Evolutionary conservation across 371 early-diverging fungal genomes (phyloP), one percentile per base, ranked within the genome.

Genomic region (Rhizomucor pusillus): DNA sequence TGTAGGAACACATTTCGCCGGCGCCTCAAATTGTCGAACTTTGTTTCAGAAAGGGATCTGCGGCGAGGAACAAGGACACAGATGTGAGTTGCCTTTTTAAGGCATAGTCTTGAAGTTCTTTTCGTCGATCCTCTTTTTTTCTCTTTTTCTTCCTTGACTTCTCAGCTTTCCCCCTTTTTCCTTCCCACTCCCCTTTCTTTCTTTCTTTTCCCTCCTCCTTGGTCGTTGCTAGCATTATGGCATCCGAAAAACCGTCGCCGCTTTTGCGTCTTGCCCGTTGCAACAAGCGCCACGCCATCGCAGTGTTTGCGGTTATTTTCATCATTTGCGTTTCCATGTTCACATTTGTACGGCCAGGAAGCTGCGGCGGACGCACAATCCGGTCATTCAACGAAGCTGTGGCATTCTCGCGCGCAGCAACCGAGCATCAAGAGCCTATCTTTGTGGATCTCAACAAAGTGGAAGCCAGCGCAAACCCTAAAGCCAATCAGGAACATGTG

Each of bases 401-500:
- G 0, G 63, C 69, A n/a, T 52, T 71, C 19, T 60, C 59, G 23
- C n/a, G 46, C 22, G 29, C 52, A 10, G 22, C 48, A 43, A 24
- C 46, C 13, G 20, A 14, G 12, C 20, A 36, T 34, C 29, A 37
- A 22, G 54, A 44, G 3, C 46, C 60, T 22, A 29, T 46, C 1
- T 62, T 44, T 50, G 47, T 52, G 13, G 43, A 64, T 37, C 51
- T 63, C 23, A 63, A 63, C 35, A 41, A 51, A 12, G 47, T 64
- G 29, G 48, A 64, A 39, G 59, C 59, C 6, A 64, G 59, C 12
- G 52, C 56, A 36, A 29, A 64, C 41, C 56, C 56, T 18, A 64
- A 59, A 36, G 53, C 52, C n/a, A 59, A 64, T 19, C 45, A 59
- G 18, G 73, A 69, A 35, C 70, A 70, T 36, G 66, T 77, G 5